Conservation (phyloP, 176 grass and related monocot species). For the Metroxylon sagu region DNA sequence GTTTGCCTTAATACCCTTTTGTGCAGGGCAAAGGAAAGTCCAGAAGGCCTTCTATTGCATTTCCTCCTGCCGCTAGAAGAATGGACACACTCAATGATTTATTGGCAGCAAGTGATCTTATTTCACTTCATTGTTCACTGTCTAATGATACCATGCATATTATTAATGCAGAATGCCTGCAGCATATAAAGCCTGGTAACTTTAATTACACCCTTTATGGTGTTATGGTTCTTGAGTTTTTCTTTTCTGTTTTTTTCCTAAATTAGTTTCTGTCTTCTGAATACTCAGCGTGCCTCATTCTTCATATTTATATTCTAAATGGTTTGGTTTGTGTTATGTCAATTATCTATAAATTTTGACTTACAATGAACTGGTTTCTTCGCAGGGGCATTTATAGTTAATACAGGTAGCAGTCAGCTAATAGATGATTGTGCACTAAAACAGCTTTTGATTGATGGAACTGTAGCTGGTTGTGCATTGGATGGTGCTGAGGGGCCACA, state of each 20-base stretch:
- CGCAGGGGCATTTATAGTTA: constrained; percentile 86
- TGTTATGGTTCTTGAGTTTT: not conserved
- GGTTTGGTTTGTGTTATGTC: too few relatives aligned
- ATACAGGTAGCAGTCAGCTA: constrained; percentile 87
- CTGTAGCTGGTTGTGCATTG: constrained; percentile 86
- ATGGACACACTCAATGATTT: constrained; percentile 97
- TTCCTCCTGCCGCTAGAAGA: constrained; percentile 83
- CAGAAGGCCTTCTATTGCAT: constrained; percentile 54
- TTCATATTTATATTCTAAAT: not conserved
- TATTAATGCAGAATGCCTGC: constrained; percentile 73
- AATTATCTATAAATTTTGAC: too few relatives aligned
- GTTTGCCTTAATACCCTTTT: not conserved
- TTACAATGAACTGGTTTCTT: constrained; percentile 11
- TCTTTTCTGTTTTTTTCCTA: constrained; percentile 1
- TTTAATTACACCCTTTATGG: not conserved
- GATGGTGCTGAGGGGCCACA: constrained; percentile 94
- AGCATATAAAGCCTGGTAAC: constrained; percentile 84
- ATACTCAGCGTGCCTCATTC: not conserved
- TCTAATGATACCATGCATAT: constrained; percentile 90
- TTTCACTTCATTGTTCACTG: constrained; percentile 85
- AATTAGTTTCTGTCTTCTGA: not conserved
- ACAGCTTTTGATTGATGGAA: constrained; percentile 84
- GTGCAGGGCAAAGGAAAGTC: constrained; percentile 47
- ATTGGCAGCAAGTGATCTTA: constrained; percentile 78
- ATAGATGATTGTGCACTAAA: constrained; percentile 95